phyloP scores from a whole-genome alignment of 2,329 filamentous ascomycete species.

The Keithomyces neogunnii region DNA sequence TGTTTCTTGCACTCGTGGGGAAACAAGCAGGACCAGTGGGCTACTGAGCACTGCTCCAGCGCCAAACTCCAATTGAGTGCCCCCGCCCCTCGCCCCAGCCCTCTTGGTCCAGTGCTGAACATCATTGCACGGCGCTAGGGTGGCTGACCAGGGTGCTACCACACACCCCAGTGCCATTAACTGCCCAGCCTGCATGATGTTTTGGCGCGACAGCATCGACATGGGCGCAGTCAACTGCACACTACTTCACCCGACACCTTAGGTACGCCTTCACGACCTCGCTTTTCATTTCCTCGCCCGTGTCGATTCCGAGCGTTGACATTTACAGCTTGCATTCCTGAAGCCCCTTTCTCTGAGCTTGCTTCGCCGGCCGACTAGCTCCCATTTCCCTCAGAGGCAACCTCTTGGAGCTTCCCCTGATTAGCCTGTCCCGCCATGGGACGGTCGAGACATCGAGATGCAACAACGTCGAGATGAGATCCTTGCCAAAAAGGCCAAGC shows the following conservation, averaged over 20 bases:
- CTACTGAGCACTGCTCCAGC: too few relatives aligned
- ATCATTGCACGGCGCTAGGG: too few relatives aligned
- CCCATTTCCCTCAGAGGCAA: not conserved
- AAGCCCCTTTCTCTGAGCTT: not conserved
- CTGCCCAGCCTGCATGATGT: too few relatives aligned
- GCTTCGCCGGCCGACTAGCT: not conserved
- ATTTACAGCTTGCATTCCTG: not conserved
- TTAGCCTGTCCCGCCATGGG: constrained; percentile 37
- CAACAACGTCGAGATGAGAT: constrained; percentile 92
- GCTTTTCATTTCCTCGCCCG: not conserved
- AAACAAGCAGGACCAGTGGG: not conserved
- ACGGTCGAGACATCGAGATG: constrained; percentile 40
- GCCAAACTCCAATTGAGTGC: not conserved
- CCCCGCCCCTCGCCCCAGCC: not conserved
- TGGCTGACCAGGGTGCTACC: too few relatives aligned
- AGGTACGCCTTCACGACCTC: not conserved
- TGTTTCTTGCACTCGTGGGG: not conserved
- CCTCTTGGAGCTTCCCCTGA: constrained; percentile 5
- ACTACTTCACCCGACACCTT: too few relatives aligned
- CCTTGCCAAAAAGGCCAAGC: constrained; percentile 90
- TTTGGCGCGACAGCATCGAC: too few relatives aligned
- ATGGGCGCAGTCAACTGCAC: too few relatives aligned
- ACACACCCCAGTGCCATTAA: too few relatives aligned
- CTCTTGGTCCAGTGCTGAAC: too few relatives aligned
- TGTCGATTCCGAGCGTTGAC: too few relatives aligned